Evolutionary conservation across 2,329 filamentous ascomycete species (phyloP).

Genomic region (Phialocephala subalpina): DNA sequence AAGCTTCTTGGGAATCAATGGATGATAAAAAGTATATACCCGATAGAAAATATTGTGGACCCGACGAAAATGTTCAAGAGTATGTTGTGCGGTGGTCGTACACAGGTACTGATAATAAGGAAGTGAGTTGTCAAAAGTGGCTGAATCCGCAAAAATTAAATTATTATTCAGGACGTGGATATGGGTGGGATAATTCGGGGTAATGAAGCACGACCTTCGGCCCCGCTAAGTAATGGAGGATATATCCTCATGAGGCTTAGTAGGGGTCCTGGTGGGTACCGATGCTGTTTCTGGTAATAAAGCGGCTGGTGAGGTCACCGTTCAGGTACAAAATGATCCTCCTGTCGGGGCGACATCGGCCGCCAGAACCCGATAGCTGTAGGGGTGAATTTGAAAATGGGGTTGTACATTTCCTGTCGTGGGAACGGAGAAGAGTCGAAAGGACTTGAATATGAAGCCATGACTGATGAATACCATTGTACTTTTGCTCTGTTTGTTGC

Average conservation of each 20-base stretch:
- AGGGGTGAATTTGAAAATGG: conserved; percentile 10
- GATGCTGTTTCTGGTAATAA: conserved; percentile 7
- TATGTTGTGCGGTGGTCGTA: conserved; percentile 3
- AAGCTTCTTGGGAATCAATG: conserved; percentile 26
- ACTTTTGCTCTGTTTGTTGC: neutral
- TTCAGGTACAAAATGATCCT: conserved; percentile 4
- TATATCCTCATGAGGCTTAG: conserved; percentile 20
- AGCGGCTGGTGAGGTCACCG: neutral
- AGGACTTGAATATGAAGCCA: neutral
- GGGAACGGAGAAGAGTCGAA: neutral
- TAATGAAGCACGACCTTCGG: neutral
- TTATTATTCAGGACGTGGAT: neutral
- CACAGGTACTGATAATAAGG: neutral
- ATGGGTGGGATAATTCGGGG: conserved; percentile 9
- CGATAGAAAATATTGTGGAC: conserved; percentile 10
- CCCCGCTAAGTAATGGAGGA: neutral
- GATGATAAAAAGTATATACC: conserved; percentile 2
- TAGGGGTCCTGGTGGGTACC: neutral
- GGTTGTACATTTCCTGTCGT: neutral
- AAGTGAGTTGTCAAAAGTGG: neutral
- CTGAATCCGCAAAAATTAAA: neutral
- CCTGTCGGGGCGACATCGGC: conserved; percentile 27
- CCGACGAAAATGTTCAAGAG: conserved; percentile 6
- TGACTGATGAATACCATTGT: neutral
- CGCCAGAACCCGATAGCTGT: conserved; percentile 26